These are phyloP conservation scores for Fusarium heterosporum DNA, from an alignment of 2,329 filamentous ascomycete species.

Conservation along the genomic window DNA sequence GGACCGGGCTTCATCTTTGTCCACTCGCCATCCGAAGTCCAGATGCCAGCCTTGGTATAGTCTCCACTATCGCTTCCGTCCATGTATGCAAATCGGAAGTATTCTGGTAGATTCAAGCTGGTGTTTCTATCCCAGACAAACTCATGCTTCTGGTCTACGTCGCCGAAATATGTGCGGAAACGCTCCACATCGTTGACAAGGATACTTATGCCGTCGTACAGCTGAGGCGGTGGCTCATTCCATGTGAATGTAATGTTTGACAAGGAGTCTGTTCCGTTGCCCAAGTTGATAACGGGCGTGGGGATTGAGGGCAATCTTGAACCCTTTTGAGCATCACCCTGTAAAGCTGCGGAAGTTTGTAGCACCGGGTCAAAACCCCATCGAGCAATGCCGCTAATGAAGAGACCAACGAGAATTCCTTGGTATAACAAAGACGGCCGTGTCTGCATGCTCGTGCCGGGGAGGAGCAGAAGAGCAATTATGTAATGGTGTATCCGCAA, in stretches of 20 bases:
- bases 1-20: constrained; percentile 72
- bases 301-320: constrained; percentile 69
- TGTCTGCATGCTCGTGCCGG: constrained; percentile 89
- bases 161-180: constrained; percentile 76
- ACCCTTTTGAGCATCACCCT: constrained; percentile 73
- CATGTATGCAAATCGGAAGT: constrained; percentile 83
- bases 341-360: constrained; percentile 80
- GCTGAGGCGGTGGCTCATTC: constrained; percentile 57
- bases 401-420: constrained; percentile 88
- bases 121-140: constrained; percentile 71
- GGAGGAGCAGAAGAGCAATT: constrained; percentile 84
- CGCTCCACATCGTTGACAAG: constrained; percentile 89
- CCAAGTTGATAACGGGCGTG: constrained; percentile 60
- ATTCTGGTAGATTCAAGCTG: constrained; percentile 67
- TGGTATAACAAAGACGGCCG: constrained; percentile 88
- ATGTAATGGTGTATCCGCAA: constrained; percentile 97
- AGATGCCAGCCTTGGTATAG: constrained; percentile 80
- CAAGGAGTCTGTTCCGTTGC: constrained; percentile 52
- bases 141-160: constrained; percentile 56
- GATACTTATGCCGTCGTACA: constrained; percentile 81
- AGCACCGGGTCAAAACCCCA: constrained; percentile 95
- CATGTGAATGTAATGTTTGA: constrained; percentile 75
- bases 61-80: constrained; percentile 73
- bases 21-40: constrained; percentile 75
- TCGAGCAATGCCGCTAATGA: constrained; percentile 88